Evolutionary conservation across 257 asterid genomes (phyloP), one percentile per base, ranked within the genome.

Genomic region (Jasminum sambac): DNA sequence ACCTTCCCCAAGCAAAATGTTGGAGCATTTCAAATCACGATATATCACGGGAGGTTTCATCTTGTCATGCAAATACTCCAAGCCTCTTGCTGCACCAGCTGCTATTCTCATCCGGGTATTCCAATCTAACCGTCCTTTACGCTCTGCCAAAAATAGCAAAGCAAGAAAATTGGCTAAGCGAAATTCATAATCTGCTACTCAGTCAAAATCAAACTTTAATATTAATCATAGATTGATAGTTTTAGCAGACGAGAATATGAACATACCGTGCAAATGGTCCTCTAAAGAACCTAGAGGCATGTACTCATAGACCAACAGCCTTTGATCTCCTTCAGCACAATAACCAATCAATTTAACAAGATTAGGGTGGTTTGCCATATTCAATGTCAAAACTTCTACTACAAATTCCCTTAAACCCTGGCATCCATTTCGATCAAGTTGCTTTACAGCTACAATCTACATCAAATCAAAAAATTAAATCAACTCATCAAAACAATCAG

Each of bases 251-350:
- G n/a, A n/a, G n/a, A n/a, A n/a, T n/a, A n/a, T n/a, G n/a, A 2
- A 67, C 17, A 37, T 71, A 85, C 89, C 87, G 58, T 73, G 75
- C 69, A 85, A 68, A 82, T 82, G 85, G 44, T 76, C 83, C 74
- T 85, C 87, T 70, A 85, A 74, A 21, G 81, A 82, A 72, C 90
- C 86, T 24, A 78, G 71, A 2, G 83, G 79, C 90, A 85, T 85
- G 76, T 75, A 78, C 77, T 85, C 90, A 23, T 85, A 85, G 43
- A 85, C 82, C 38, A 82, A 78, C 40, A 82, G 70, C 77, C 85
- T 80, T 46, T 85, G 90, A 64, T 80, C 80, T 46, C 81, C 85
- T 67, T 82, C 85, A 21, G 79, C 79, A 48, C 87, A 82, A 60
- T 80, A 85, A 64, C 90, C 90, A 2, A 78, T 78, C 24, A 85